Evolutionary conservation across 2,329 filamentous ascomycete species (phyloP), one percentile per base, ranked within the genome.

Genomic region (Sporothrix humicola): DNA sequence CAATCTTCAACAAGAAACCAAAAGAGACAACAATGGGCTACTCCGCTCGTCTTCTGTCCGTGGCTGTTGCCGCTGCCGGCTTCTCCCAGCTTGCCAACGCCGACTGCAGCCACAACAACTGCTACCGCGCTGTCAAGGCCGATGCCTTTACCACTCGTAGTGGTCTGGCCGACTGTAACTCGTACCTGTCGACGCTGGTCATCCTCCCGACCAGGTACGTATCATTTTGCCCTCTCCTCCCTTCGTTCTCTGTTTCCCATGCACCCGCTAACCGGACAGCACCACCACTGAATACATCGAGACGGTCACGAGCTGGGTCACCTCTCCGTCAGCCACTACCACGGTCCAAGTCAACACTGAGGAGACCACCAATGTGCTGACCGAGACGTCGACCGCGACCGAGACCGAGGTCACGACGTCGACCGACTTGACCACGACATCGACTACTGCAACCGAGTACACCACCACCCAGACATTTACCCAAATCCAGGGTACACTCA

Each of bases 21-120:
- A 42, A 61, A 42, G 0, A n/a, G 46, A 23, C 5, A 7, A 69
- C 46, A 42, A 69, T 69, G 66, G 48, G 44, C 12, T 31, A 54
- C 31, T 69, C 63, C 2, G 46, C 31, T 20, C 66, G 66, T 26
- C 10, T 69, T 37, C 17, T 69, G 1, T 26, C 66, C 8, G 66
- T 20, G 8, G 44, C 8, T 10, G 65, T 26, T 15, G 65, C 48
- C 42, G 66, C 48, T n/a, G 26, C 48, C 26, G 48, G 66, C 66
- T 31, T 69, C 7, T 9, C 54, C 3, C 66, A 69, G 48, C 15
- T 52, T 15, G 48, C 48, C 65, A 54, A 31, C 26, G 65, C 65
- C 23, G 15, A 31, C 63, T 69, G 65, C 65, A 69, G 26, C 26
- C 46, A 50, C 23, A 69, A 69, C 65, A 69, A 69, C 46, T 69